These are phyloP conservation scores for Botrytis squamosa DNA, from an alignment of 2,329 filamentous ascomycete species.

Conservation along the genomic window DNA sequence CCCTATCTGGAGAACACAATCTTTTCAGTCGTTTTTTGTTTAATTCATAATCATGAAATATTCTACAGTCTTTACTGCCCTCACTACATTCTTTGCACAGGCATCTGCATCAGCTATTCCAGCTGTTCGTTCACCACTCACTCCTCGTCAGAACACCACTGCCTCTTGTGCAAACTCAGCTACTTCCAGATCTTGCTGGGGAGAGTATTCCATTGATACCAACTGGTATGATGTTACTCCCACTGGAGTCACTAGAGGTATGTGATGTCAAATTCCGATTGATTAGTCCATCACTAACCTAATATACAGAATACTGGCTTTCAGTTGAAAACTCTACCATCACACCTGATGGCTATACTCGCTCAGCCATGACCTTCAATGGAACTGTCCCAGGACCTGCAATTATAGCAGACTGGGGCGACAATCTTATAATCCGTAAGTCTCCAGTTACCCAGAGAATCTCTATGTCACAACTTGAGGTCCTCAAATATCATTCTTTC, in stretches of 20 bases:
- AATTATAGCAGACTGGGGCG: conserved; percentile 43
- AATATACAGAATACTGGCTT: conserved; percentile 32
- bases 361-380: conserved; percentile 54
- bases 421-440: conserved; percentile 35
- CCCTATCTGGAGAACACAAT: background rate
- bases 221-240: conserved; percentile 37
- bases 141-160: conserved; percentile 20
- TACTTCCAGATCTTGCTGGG: conserved; percentile 38
- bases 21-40: background rate
- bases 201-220: conserved; percentile 37
- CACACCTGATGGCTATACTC: conserved; percentile 43
- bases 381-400: conserved; percentile 42
- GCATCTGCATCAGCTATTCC: conserved; percentile 31
- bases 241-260: conserved; percentile 39
- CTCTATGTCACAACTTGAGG: background rate
- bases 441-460: background rate
- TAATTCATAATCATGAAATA: conserved; percentile 31
- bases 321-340: conserved; percentile 33
- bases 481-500: background rate
- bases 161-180: conserved; percentile 35
- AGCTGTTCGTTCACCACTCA: conserved; percentile 22
- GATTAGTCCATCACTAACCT: conserved; percentile 19
- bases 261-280: background rate
- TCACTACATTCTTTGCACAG: conserved; percentile 27
- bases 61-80: conserved; percentile 29